phyloP scores from a whole-genome alignment of 306 rosid species.

The Cucurbita maxima region DNA sequence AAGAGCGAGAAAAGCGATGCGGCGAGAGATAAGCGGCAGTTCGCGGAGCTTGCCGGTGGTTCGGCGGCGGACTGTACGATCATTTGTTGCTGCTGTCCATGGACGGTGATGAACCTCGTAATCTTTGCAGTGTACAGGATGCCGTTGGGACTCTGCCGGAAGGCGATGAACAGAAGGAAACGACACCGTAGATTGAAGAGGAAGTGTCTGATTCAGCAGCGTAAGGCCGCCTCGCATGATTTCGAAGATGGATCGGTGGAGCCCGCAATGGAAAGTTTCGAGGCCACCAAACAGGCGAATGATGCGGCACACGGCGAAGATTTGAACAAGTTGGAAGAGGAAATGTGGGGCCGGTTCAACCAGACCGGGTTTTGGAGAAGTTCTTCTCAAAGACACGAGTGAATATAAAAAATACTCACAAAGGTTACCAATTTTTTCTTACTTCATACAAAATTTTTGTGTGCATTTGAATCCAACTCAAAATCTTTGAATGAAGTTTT shows the following conservation, averaged over 20 bases:
- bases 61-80: conserved; percentile 65
- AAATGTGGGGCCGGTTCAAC: conserved; percentile 61
- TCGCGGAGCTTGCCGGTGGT: conserved; percentile 48
- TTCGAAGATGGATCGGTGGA: not conserved
- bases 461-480: not conserved
- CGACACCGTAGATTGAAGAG: conserved; percentile 9
- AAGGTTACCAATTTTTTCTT: not conserved
- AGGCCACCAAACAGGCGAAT: not conserved
- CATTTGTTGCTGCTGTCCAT: conserved; percentile 69
- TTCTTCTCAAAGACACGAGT: conserved; percentile 28
- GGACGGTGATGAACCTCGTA: conserved; percentile 32
- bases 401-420: not conserved
- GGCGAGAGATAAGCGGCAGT: conserved; percentile 4
- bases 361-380: conserved; percentile 80
- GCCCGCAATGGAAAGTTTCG: not conserved
- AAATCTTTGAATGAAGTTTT: not conserved
- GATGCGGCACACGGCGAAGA: not conserved
- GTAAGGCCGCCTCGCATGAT: not conserved
- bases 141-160: conserved; percentile 35
- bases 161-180: conserved; percentile 21
- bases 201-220: conserved; percentile 9
- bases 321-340: conserved; percentile 29
- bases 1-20: not conserved
- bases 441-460: not conserved
- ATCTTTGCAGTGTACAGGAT: conserved; percentile 36